Evolutionary conservation across 1,139 yeast species (phyloP), one percentile per base, ranked within the genome.

Genomic region (Magnusiomyces ingens): DNA sequence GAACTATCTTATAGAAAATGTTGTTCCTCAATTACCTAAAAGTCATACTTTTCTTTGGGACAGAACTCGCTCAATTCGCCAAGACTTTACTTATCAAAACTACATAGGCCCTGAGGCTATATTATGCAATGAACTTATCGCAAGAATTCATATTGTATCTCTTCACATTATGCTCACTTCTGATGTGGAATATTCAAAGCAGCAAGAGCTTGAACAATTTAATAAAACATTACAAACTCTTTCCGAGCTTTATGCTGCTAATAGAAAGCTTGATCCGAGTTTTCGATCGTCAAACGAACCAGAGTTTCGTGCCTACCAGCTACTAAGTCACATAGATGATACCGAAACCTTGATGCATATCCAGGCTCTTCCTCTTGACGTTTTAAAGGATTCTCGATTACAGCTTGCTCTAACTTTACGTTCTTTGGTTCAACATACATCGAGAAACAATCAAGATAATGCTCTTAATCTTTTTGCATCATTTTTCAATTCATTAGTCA

Each of bases 41-140:
- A 78, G 93, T 1, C 98, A 94, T 63, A 81, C 96, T 0, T 93
- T 94, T 63, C 71, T 94, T n/a, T 93, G 99, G 98, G 99, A 94
- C 68, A 79, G 99, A 69, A 94, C 98, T n/a, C 79, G 99, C 60
- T 89, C 98, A 0, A 91, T 94, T 44, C 78, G 99, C 64, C 98
- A 94, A 68, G 99, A 94, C 67, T 94, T 94, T 67, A 91, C 98
- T 0, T 90, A 89, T 64, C 99, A 94, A 66, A 93, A 93, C 65
- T 91, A 84, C 62, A 84, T 84, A 50, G 99, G 99, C 0, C 88
- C 93, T 0, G 98, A 93, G 66, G 95, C 98, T 0, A 80, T 93
- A 12, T 94, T 85, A 59, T 93, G 99, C 69, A 88, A 89, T 63
- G 99, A 94, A 67, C 75, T 85, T 52, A 94, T 94, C 62, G 97